A percentile compares a stretch with the other conserved stretches of the same genome.
phyloP scores from a whole-genome alignment of 2,329 filamentous ascomycete species.

The Penicillium occitanis region DNA sequence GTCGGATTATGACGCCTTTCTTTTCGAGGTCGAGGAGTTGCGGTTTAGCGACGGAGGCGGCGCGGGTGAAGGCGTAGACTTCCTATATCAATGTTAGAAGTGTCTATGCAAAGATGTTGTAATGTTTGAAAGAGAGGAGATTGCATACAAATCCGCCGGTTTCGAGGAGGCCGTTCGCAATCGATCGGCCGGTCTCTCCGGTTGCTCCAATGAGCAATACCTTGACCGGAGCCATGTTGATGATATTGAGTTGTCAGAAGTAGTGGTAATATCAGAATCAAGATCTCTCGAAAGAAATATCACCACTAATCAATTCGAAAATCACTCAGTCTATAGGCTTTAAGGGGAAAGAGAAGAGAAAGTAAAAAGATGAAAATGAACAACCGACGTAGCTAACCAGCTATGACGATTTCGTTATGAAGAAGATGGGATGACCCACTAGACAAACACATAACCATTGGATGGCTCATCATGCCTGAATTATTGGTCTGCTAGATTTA shows the following conservation, averaged over 20 bases:
- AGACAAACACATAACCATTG: background rate
- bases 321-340: background rate
- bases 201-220: constrained; percentile 32
- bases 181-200: constrained; percentile 31
- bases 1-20: constrained; percentile 40
- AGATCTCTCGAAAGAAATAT: background rate
- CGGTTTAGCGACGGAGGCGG: constrained; percentile 45
- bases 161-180: constrained; percentile 28
- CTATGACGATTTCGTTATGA: constrained; percentile 18
- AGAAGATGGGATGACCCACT: constrained; percentile 2
- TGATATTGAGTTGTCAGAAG: background rate
- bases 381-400: background rate
- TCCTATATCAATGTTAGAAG: constrained; percentile 34
- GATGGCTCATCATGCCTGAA: background rate
- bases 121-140: background rate
- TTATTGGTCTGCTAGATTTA: background rate
- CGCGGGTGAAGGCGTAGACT: constrained; percentile 45
- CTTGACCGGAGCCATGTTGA: constrained; percentile 21
- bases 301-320: background rate
- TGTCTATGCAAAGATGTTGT: no score
- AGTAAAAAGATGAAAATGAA: background rate
- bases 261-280: background rate
- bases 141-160: constrained; percentile 25
- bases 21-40: constrained; percentile 35
- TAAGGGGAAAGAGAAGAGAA: background rate